These are phyloP conservation scores for Parasarocladium wereldwijsianum DNA, from an alignment of 2,329 filamentous ascomycete genomes.

Conservation along the genomic window DNA sequence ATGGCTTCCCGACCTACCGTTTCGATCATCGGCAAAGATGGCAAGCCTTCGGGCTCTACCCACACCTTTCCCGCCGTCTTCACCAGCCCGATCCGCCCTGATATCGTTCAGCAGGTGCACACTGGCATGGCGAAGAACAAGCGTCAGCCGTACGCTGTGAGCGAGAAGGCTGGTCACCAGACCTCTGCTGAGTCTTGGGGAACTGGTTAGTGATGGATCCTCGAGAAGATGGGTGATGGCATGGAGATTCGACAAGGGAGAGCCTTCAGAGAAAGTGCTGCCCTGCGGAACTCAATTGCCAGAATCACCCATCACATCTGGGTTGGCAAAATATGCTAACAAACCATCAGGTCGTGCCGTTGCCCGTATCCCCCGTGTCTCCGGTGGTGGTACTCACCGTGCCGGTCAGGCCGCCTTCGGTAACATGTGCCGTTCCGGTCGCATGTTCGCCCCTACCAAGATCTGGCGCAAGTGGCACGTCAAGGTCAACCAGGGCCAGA, in stretches of 20 bases:
- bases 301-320: no score
- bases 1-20: constrained; percentile 97
- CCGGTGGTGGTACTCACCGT: constrained; percentile 99
- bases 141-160: constrained; percentile 97
- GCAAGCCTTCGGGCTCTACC: constrained; percentile 77
- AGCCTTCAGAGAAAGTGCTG: background rate
- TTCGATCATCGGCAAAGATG: constrained; percentile 93
- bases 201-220: constrained; percentile 59
- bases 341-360: constrained; percentile 74
- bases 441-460: constrained; percentile 99
- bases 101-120: constrained; percentile 99
- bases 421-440: constrained; percentile 99
- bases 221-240: background rate
- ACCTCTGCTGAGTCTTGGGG: constrained; percentile 99
- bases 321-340: constrained; percentile 9
- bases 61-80: constrained; percentile 94
- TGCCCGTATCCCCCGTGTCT: constrained; percentile 99
- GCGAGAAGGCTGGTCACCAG: constrained; percentile 99
- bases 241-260: background rate
- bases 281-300: no score
- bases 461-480: constrained; percentile 99
- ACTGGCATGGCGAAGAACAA: constrained; percentile 99
- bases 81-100: constrained; percentile 90
- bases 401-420: constrained; percentile 99
- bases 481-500: constrained; percentile 99